These are phyloP conservation scores for Singerocomus inundabilis DNA, from an alignment of 1,284 basidiomycete species.

Conservation along the genomic window DNA sequence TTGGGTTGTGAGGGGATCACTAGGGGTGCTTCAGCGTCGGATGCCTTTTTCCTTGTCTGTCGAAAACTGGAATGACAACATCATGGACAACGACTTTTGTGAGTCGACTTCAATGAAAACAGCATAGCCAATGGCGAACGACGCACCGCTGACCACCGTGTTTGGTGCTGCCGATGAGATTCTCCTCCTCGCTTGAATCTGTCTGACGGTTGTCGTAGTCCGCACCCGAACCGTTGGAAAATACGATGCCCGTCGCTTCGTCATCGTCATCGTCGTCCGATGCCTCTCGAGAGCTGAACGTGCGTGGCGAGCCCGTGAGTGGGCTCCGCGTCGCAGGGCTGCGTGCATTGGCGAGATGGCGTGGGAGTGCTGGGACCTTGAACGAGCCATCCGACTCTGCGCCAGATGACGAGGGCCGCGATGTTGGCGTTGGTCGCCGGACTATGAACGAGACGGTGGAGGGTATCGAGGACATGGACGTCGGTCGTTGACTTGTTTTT, in stretches of 20 bases:
- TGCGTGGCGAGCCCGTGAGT: conserved; percentile 46
- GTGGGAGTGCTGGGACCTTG: conserved; percentile 58
- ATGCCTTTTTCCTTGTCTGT: conserved; percentile 42
- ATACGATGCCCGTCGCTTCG: conserved; percentile 28
- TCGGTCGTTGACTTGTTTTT: neutral
- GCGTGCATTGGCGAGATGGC: conserved; percentile 38
- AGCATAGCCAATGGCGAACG: conserved; percentile 8
- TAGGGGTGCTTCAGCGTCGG: conserved; percentile 56
- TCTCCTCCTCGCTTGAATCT: conserved; percentile 63
- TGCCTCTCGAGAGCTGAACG: conserved; percentile 40
- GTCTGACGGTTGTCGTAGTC: conserved; percentile 27
- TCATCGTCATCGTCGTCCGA: conserved; percentile 33
- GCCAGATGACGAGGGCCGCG: conserved; percentile 57
- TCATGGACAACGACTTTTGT: conserved; percentile 17
- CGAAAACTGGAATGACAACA: conserved; percentile 36
- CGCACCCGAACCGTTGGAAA: conserved; percentile 18
- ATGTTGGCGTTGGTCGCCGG: conserved; percentile 63
- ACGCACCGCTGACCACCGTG: conserved; percentile 78
- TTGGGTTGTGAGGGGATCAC: conserved; percentile 84
- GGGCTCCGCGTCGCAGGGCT: conserved; percentile 54
- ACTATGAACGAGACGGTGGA: conserved; percentile 72
- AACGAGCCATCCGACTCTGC: conserved; percentile 56
- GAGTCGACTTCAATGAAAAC: conserved; percentile 21
- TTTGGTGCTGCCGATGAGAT: conserved; percentile 70
- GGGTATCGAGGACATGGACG: conserved; percentile 22